Conservation (phyloP, 2,329 filamentous ascomycete genomes). For the Apiospora arundinis region DNA sequence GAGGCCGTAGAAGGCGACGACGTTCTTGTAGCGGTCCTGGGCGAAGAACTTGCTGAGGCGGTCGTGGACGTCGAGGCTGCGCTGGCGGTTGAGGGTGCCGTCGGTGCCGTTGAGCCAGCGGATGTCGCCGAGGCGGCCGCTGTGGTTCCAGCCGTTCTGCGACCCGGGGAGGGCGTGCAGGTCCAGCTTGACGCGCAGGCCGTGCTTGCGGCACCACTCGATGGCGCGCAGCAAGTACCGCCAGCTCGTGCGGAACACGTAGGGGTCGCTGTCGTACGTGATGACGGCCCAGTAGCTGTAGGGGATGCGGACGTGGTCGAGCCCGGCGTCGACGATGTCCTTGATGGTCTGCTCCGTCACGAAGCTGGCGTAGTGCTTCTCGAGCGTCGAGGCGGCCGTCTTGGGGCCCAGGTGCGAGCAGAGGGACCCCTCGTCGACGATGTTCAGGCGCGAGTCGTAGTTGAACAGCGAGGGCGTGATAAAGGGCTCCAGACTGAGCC, state of each 20-base stretch:
- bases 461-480: conserved; percentile 92
- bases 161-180: conserved; percentile 90
- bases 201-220: conserved; percentile 92
- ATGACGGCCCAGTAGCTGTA: conserved; percentile 95
- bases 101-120: conserved; percentile 92
- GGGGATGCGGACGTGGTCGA: conserved; percentile 96
- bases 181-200: conserved; percentile 90
- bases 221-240: conserved; percentile 91
- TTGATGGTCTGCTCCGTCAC: conserved; percentile 83
- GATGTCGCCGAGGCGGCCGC: conserved; percentile 80
- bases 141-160: conserved; percentile 98
- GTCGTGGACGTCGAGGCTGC: conserved; percentile 86
- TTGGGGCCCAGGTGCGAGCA: conserved; percentile 71
- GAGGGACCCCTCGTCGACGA: conserved; percentile 91
- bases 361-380: conserved; percentile 89
- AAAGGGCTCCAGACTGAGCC: conserved; percentile 92
- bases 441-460: conserved; percentile 64
- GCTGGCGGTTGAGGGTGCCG: conserved; percentile 77
- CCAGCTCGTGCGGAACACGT: conserved; percentile 87
- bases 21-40: conserved; percentile 89
- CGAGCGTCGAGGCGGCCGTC: conserved; percentile 71
- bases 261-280: conserved; percentile 85
- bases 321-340: conserved; percentile 83
- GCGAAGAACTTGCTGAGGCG: conserved; percentile 90
- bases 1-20: conserved; percentile 91